phyloP scores from a whole-genome alignment of 2,329 filamentous ascomycete genomes.

The Aspergillus aculeatus region DNA sequence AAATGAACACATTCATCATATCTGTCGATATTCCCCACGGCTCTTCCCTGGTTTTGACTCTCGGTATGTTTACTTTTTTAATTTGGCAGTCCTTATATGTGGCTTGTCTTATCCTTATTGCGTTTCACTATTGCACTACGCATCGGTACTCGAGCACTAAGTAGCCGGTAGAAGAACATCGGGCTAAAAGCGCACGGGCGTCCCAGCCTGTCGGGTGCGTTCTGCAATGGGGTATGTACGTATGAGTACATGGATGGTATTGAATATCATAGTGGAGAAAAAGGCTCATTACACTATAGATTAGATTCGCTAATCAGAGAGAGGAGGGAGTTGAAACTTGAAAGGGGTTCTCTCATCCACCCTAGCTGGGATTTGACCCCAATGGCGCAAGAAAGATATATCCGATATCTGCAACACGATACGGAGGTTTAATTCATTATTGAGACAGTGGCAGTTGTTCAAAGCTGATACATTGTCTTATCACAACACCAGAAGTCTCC shows the following conservation, averaged over 20 bases:
- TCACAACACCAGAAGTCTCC: no score
- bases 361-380: background rate
- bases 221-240: background rate
- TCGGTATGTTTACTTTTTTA: background rate
- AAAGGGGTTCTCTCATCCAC: background rate
- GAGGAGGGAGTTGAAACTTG: background rate
- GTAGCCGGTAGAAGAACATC: background rate
- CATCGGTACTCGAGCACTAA: background rate
- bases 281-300: background rate
- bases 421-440: no score
- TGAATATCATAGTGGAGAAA: background rate
- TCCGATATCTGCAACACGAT: no score
- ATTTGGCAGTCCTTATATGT: background rate
- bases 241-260: background rate
- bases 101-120: background rate
- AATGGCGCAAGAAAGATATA: no score
- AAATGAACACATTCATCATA: background rate
- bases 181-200: slow-evolving; percentile 19
- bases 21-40: background rate
- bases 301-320: slow-evolving; percentile 5
- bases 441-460: background rate
- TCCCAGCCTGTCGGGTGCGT: slow-evolving; percentile 21
- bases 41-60: background rate
- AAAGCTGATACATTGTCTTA: no score
- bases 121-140: background rate